Evolutionary conservation across 257 asterid species (phyloP).

Genomic region (Ophiorrhiza pumila): DNA sequence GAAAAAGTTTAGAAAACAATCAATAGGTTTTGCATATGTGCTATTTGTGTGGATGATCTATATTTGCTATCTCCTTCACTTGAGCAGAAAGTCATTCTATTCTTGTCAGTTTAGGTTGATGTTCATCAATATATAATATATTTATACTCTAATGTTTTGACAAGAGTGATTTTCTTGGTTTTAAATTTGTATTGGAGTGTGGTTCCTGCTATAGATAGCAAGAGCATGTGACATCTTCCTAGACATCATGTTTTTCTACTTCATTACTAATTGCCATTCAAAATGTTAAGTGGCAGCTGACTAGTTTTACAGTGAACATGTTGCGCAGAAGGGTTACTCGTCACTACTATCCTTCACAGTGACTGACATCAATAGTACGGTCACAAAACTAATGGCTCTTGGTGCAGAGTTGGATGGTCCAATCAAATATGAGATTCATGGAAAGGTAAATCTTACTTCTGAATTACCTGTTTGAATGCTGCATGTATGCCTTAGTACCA

Average conservation of each 20-base stretch:
- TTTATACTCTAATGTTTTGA: neutral
- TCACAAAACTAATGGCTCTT: conserved; percentile 71
- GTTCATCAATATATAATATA: neutral
- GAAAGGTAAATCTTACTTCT: conserved; percentile 54
- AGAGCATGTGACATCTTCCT: neutral
- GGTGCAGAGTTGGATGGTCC: conserved; percentile 98
- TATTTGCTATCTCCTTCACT: neutral
- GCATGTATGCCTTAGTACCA: neutral
- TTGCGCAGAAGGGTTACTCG: conserved; percentile 60
- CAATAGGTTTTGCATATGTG: no score
- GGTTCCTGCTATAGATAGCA: neutral
- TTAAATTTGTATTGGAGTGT: neutral
- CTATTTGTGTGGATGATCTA: neutral
- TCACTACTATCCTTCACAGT: conserved; percentile 88
- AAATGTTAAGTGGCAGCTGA: conserved; percentile 1
- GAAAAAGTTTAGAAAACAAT: neutral
- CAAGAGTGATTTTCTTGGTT: neutral
- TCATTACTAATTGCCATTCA: neutral
- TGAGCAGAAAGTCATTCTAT: neutral
- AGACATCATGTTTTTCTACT: neutral
- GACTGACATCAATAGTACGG: conserved; percentile 65
- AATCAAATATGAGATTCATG: conserved; percentile 81
- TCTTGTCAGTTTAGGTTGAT: neutral
- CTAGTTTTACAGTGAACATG: conserved; percentile 41
- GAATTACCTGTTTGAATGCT: neutral